Percentiles rank a stretch among this genome's conserved stretches.
Evolutionary conservation across 805 yeast genomes (phyloP).

Genomic region (Ogataea pilisensis): DNA sequence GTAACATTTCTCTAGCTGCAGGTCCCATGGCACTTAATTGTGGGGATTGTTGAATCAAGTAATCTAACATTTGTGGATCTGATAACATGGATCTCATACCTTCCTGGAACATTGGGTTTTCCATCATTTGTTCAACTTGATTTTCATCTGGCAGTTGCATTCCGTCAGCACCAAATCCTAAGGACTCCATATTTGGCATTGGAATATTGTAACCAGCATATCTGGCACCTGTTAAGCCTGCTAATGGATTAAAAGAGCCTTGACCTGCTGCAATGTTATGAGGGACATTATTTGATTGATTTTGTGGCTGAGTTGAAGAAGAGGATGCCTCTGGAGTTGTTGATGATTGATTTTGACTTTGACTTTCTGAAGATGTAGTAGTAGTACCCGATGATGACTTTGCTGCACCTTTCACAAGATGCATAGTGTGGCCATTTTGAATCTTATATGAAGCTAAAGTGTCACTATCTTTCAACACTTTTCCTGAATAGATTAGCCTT

Average conservation of each 20-base stretch:
- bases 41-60: slow-evolving; percentile 76
- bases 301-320: slow-evolving; percentile 16
- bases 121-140: slow-evolving; percentile 70
- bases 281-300: slow-evolving; percentile 48
- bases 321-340: slow-evolving; percentile 15
- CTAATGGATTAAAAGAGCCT: slow-evolving; percentile 84
- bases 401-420: slow-evolving; percentile 79
- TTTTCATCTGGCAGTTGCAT: slow-evolving; percentile 76
- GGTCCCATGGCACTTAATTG: slow-evolving; percentile 86
- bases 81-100: slow-evolving; percentile 76
- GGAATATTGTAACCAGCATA: slow-evolving; percentile 86
- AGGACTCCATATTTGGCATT: slow-evolving; percentile 65
- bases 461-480: slow-evolving; percentile 83
- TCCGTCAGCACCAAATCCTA: slow-evolving; percentile 86
- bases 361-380: slow-evolving; percentile 19
- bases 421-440: slow-evolving; percentile 82
- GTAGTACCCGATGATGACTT: slow-evolving; percentile 15
- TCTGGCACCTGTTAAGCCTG: slow-evolving; percentile 91
- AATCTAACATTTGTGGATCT: slow-evolving; percentile 86
- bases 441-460: slow-evolving; percentile 72
- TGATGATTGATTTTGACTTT: slow-evolving; percentile 17
- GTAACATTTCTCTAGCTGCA: slow-evolving; percentile 79
- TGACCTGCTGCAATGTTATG: slow-evolving; percentile 80
- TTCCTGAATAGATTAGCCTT: slow-evolving; percentile 88
- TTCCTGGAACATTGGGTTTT: slow-evolving; percentile 76